phyloP scores from a whole-genome alignment of 2,329 filamentous ascomycete genomes.

The Ascochyta lentis region DNA sequence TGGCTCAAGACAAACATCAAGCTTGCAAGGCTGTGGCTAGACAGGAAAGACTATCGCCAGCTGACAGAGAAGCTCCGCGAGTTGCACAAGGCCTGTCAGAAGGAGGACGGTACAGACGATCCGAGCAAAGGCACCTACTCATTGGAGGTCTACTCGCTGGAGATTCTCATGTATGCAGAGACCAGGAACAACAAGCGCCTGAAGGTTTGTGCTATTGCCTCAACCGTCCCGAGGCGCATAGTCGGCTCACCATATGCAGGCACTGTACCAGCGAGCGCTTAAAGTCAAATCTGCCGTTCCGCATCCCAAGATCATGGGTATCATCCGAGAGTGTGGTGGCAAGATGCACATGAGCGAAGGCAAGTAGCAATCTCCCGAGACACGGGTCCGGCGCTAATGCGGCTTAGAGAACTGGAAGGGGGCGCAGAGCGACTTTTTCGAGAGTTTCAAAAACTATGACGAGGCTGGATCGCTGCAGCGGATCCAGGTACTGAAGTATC shows the following conservation, averaged over 20 bases:
- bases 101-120: conserved; percentile 85
- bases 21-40: conserved; percentile 86
- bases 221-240: conserved; percentile 29
- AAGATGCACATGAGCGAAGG: conserved; percentile 99
- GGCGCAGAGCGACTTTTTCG: conserved; percentile 96
- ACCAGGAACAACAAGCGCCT: conserved; percentile 97
- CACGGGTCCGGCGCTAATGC: conserved; percentile 30
- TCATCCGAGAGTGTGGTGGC: conserved; percentile 96
- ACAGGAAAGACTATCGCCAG: conserved; percentile 84
- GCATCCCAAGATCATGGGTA: conserved; percentile 98
- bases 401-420: conserved; percentile 89
- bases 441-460: conserved; percentile 98
- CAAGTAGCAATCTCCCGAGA: conserved; percentile 33
- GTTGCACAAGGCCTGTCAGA: conserved; percentile 87
- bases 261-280: conserved; percentile 87
- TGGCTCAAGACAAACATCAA: conserved; percentile 99
- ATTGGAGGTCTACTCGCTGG: conserved; percentile 92
- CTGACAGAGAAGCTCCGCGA: conserved; percentile 85
- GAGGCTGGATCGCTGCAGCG: conserved; percentile 95
- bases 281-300: conserved; percentile 95
- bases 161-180: conserved; percentile 98
- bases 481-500: conserved; percentile 96
- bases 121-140: conserved; percentile 96
- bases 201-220: conserved; percentile 61
- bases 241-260: conserved; percentile 49